Evolutionary conservation across 352 stramenopile species (phyloP), one percentile per base, ranked within the genome.

Genomic region (Pythium brachiatum): DNA sequence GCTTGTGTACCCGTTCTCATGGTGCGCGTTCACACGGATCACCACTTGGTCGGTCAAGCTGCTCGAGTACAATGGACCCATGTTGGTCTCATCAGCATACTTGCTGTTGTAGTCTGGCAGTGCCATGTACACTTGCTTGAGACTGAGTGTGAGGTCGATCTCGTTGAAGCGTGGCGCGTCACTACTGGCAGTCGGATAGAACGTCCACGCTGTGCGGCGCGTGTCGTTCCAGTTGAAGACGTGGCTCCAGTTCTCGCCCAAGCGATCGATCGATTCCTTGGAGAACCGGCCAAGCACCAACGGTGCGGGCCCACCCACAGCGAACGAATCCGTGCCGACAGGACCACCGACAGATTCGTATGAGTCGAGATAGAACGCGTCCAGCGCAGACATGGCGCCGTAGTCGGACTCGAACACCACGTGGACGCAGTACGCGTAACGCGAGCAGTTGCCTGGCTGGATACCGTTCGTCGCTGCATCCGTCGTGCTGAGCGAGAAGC

Each of bases 121-220:
- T 15, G 47, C 25, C 39, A 73, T 79, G 62, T 74, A 79, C 13
- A 83, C 62, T 59, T 81, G 75, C 52, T 79, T 78, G 61, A 83
- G 78, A 60, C 73, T 81, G 52, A 81, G 38, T 6, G 75, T 62
- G 16, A 75, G 57, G 53, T 83, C 73, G 52, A 83, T 63, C 39
- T 78, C 66, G 38, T 54, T 39, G 15, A n/a, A 12, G 23, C 12
- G 1, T 2, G 44, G 25, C 15, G n/a, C 23, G 6, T 23, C 7
- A n/a, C n/a, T n/a, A n/a, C n/a, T n/a, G n/a, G n/a, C n/a, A n/a
- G n/a, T 29, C 2, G 74, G 72, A 15, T 72, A 79, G 25, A 83
- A 46, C 15, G 72, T 76, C 75, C 72, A 83, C 7, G 60, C 68
- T 2, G 72, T 78, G 34, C 27, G 61, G 15, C 64, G 53, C 8